These are phyloP conservation scores for Colletotrichum tropicicola DNA, from an alignment of 2,329 filamentous ascomycete genomes.

Conservation along the genomic window DNA sequence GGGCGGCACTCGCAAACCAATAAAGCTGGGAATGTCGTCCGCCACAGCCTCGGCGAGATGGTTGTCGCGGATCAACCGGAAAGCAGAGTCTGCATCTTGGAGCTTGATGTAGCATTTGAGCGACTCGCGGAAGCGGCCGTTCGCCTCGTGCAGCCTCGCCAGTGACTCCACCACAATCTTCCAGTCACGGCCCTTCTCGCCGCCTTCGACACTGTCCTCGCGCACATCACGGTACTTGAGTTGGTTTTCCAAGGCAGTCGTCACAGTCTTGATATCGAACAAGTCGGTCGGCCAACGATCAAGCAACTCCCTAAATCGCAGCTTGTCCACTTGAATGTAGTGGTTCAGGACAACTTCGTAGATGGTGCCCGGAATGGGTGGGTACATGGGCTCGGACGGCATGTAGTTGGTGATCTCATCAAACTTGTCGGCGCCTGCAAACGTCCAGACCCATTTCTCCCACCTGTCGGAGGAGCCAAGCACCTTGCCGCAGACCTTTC, in stretches of 20 bases:
- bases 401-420: constrained; percentile 90
- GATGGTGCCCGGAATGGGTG: constrained; percentile 80
- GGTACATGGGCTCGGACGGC: constrained; percentile 78
- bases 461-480: constrained; percentile 81
- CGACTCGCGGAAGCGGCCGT: constrained; percentile 83
- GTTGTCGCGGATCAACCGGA: constrained; percentile 85
- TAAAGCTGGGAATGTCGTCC: constrained; percentile 90
- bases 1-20: constrained; percentile 84
- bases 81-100: constrained; percentile 90
- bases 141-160: constrained; percentile 84
- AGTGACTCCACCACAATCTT: constrained; percentile 86
- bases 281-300: constrained; percentile 86
- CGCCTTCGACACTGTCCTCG: constrained; percentile 79
- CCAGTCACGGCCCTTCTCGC: constrained; percentile 83
- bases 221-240: constrained; percentile 78
- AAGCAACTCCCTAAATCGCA: constrained; percentile 79
- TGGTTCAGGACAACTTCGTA: constrained; percentile 92
- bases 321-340: constrained; percentile 83
- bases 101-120: constrained; percentile 88
- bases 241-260: constrained; percentile 82
- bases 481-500: constrained; percentile 83
- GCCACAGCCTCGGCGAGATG: constrained; percentile 89
- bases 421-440: constrained; percentile 85
- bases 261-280: constrained; percentile 81
- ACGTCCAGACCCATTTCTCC: constrained; percentile 96